Evolutionary conservation across 106 monocot species (phyloP), one percentile per base, ranked within the genome.

Genomic region (Agapanthus africanus): DNA sequence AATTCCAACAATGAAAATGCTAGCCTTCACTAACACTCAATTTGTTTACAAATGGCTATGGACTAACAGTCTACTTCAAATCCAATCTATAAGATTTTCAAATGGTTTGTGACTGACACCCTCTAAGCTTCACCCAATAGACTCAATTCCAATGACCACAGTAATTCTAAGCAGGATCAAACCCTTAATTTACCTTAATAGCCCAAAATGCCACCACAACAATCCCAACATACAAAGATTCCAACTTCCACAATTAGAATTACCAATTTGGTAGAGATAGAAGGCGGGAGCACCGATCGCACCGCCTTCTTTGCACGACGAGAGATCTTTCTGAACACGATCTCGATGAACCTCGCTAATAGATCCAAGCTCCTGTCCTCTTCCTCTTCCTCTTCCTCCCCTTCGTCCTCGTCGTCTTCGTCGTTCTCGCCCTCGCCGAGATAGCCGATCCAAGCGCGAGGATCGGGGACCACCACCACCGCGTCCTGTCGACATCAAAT

Each of bases 311-410:
- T 71, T 37, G 79, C 90, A 40, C 77, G 78, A 30, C 90, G 79
- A 7, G 99, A 99, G 46, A 87, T 69, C 67, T 82, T 99, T 11
- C 78, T 36, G 77, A 90, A 99, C 38, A 85, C 46, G 51, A 83
- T 90, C 44, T 84, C 70, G 3, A 93, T 65, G 37, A 99, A 90
- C 30, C 76, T 68, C 31, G 66, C 93, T 7, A 99, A 67, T 32
- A 99, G 77, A 76, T 99, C 99, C 79, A 93, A 79, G 74, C 99
- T 99, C 68, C 85, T 69, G 40, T 93, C 93, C 0, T 92, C 86
- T 15, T 87, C 80, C 5, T 93, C 91, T 32, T 86, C 95, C 0
- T 82, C 97, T 0, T 79, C 83, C 4, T 83, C 82, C 0, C 87
- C 89, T 0, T 84, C 88, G 1, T 77, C 84, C 1, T 73, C 78